These are phyloP conservation scores for Xenosphaeropsis pyriputrescens DNA, from an alignment of 2,329 filamentous ascomycete genomes.

Conservation along the genomic window DNA sequence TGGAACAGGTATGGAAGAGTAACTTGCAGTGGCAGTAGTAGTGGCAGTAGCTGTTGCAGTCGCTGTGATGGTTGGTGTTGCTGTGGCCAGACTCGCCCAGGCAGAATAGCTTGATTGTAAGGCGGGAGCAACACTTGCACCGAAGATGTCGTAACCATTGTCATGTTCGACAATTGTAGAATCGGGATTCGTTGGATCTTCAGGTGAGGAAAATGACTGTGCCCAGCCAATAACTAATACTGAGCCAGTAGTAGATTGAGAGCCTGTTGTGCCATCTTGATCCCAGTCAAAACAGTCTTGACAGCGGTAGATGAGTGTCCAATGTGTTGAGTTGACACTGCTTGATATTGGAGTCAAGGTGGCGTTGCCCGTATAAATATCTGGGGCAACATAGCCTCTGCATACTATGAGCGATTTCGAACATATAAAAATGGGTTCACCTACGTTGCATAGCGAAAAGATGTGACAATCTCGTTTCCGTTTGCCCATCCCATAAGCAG, in stretches of 20 bases:
- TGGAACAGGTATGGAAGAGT: conserved; percentile 27
- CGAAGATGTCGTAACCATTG: conserved; percentile 37
- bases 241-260: conserved; percentile 25
- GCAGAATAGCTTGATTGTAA: conserved; percentile 21
- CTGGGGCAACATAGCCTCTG: conserved; percentile 41
- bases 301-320: conserved; percentile 32
- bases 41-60: conserved; percentile 14
- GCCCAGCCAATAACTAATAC: conserved; percentile 39
- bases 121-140: conserved; percentile 25
- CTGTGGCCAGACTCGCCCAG: conserved; percentile 15
- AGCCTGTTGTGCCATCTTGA: neutral
- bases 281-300: neutral
- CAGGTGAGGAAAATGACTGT: conserved; percentile 25
- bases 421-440: conserved; percentile 2
- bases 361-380: conserved; percentile 44
- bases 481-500: conserved; percentile 44
- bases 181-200: conserved; percentile 25
- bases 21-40: conserved; percentile 30
- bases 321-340: conserved; percentile 40
- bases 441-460: conserved; percentile 36
- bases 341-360: conserved; percentile 45
- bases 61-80: conserved; percentile 14
- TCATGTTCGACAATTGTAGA: conserved; percentile 35
- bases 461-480: conserved; percentile 35
- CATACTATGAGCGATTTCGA: neutral